Conservation (phyloP, 805 yeast species). For the Yueomyces sp. region DNA sequence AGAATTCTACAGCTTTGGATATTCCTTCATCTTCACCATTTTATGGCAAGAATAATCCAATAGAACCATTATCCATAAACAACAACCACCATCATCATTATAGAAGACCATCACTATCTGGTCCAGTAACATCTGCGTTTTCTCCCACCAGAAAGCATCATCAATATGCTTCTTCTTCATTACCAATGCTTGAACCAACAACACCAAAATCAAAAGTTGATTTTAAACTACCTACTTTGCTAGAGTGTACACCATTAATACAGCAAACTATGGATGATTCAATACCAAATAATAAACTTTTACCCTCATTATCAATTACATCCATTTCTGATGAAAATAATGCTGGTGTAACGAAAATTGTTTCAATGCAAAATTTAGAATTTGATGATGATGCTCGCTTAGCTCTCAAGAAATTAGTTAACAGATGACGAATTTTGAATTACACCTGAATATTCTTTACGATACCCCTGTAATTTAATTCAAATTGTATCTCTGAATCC, state of each 20-base stretch:
- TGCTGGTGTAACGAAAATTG: slow-evolving; percentile 1
- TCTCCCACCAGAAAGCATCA: not conserved
- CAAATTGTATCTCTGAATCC: no score
- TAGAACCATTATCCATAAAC: not conserved
- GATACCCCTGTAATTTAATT: no score
- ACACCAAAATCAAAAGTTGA: slow-evolving; percentile 8
- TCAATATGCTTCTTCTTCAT: not conserved
- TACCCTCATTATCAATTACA: slow-evolving; percentile 4
- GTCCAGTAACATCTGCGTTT: not conserved
- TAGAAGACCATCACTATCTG: not conserved
- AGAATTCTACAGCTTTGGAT: not conserved
- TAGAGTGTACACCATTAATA: slow-evolving; percentile 22
- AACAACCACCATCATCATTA: slow-evolving; percentile 2
- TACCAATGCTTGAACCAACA: slow-evolving; percentile 4
- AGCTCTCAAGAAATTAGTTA: slow-evolving; percentile 15
- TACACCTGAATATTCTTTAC: no score
- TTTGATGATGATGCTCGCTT: slow-evolving; percentile 18
- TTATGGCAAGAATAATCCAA: not conserved
- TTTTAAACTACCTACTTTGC: slow-evolving; percentile 6
- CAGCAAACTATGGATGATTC: slow-evolving; percentile 24
- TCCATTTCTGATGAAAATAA: slow-evolving; percentile 2
- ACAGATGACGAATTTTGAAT: not conserved
- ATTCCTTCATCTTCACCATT: not conserved
- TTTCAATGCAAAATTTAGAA: slow-evolving; percentile 1
- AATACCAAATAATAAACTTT: slow-evolving; percentile 7